Base-by-base conservation (phyloP, 2,329 filamentous ascomycete genomes). In the Colletotrichum horii region DNA sequence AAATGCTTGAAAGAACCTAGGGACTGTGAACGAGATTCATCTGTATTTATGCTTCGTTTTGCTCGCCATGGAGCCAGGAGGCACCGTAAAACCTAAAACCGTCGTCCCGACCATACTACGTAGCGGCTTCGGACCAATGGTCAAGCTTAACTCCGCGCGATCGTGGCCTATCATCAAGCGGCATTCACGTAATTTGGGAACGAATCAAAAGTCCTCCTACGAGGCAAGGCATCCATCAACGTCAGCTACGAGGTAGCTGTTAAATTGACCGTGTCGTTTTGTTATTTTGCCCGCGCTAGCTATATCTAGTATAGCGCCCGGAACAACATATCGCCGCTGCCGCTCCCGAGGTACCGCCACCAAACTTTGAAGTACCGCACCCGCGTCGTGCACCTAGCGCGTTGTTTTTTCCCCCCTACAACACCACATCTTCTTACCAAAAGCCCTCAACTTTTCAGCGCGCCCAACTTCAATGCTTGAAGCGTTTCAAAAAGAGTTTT, bases 1-100 rank as follows among this genome's bases (percentile, higher is more conserved):
- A 22, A 3, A 22, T 4, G 2, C 0, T 22, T 1, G 43, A 22
- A 14, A 22, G 1, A 0, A 22, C 0, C 0, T 8, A 52, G 2
- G 11, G 43, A 3, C n/a, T 52, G 22, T 52, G 43, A 52, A 8
- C 12, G n/a, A 52, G n/a, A 24, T 22, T 52, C 43, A 4, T 52
- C n/a, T 14, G 1, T 22, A 52, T 52, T 52, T 52, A 52, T 52
- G 11, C n/a, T 52, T 52, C 43, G n/a, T 52, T 52, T 52, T 52
- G 43, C 43, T 52, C 4, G n/a, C n/a, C 43, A 52, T 52, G 43
- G 12, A 52, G 43, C 30, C 30, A 22, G 9, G 11, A 22, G 3
- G 43, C 43, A 52, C 43, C 38, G 19, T 48, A n/a, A 7, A 48
- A 12, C 38, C 5, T 52, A 22, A 52, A 1, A 22, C 43, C 43